A percentile compares a stretch with the other conserved stretches of the same genome.
phyloP scores from a whole-genome alignment of 176 grass and related monocot genomes.

The Avena atlantica region DNA sequence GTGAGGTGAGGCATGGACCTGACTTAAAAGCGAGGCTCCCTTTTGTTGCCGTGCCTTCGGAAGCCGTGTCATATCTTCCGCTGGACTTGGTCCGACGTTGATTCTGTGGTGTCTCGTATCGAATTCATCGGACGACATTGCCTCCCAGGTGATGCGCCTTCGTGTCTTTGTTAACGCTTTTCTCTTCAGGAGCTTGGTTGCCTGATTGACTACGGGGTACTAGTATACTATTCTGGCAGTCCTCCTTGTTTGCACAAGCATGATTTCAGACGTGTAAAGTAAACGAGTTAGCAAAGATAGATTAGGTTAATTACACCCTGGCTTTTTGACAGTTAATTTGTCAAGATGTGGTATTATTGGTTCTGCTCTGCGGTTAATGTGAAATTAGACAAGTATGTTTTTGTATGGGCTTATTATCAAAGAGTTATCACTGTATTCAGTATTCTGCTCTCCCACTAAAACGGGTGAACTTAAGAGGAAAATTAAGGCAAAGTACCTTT shows the following conservation, averaged over 20 bases:
- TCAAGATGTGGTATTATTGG: background rate
- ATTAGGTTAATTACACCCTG: background rate
- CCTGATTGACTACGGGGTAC: background rate
- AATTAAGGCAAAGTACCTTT: background rate
- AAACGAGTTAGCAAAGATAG: background rate
- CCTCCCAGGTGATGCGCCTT: background rate
- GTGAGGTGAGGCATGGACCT: conserved; percentile 15
- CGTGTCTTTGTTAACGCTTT: background rate
- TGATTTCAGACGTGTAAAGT: background rate
- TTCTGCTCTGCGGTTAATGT: background rate
- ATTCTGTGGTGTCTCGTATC: conserved; percentile 10
- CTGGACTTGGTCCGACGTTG: background rate
- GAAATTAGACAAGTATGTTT: background rate
- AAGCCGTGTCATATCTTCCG: conserved; percentile 28
- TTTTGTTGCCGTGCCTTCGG: background rate
- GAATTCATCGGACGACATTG: background rate
- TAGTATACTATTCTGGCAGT: too few relatives aligned
- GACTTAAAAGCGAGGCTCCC: background rate
- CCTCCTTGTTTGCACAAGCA: too few relatives aligned
- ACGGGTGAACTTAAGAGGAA: background rate
- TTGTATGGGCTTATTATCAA: background rate
- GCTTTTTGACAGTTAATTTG: background rate
- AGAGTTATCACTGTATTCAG: background rate
- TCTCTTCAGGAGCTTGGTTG: too few relatives aligned
- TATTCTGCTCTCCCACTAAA: background rate